Percentiles rank a stretch among this genome's conserved stretches.
Conservation (phyloP, 2,329 filamentous ascomycete genomes). For the Cercospora zeina region DNA sequence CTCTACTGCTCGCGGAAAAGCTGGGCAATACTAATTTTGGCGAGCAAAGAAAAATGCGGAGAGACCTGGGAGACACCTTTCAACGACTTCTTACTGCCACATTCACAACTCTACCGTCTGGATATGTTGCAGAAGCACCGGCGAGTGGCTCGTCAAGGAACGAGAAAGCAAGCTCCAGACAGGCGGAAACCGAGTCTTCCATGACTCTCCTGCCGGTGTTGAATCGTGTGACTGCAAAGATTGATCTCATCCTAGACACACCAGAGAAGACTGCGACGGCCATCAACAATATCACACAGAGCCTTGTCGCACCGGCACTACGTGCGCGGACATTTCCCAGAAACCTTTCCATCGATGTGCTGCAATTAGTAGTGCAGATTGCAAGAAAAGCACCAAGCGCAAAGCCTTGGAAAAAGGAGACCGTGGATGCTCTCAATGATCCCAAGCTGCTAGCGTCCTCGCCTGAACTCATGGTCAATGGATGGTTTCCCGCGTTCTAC, state of each 20-base stretch:
- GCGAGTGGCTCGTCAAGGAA: slow-evolving; percentile 25
- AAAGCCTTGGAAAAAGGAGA: slow-evolving; percentile 90
- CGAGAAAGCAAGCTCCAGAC: slow-evolving; percentile 39
- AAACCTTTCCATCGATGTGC: slow-evolving; percentile 69
- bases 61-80: slow-evolving; percentile 90
- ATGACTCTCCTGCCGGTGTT: slow-evolving; percentile 76
- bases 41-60: slow-evolving; percentile 87
- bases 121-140: slow-evolving; percentile 26
- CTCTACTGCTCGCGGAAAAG: slow-evolving; percentile 86
- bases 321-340: slow-evolving; percentile 84
- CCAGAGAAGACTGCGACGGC: slow-evolving; percentile 78
- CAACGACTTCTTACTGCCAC: slow-evolving; percentile 85
- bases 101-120: slow-evolving; percentile 64
- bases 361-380: slow-evolving; percentile 75
- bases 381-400: slow-evolving; percentile 75
- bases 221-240: slow-evolving; percentile 72
- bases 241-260: slow-evolving; percentile 81
- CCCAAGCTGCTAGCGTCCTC: slow-evolving; percentile 76
- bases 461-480: slow-evolving; percentile 63
- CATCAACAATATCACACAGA: slow-evolving; percentile 76
- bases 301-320: slow-evolving; percentile 77
- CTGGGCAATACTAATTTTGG: slow-evolving; percentile 98
- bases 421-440: slow-evolving; percentile 90
- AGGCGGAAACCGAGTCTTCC: slow-evolving; percentile 56
- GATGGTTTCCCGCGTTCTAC: slow-evolving; percentile 80